Evolutionary conservation across 2,329 filamentous ascomycete genomes (phyloP).

Genomic region (Colletotrichum sp.): DNA sequence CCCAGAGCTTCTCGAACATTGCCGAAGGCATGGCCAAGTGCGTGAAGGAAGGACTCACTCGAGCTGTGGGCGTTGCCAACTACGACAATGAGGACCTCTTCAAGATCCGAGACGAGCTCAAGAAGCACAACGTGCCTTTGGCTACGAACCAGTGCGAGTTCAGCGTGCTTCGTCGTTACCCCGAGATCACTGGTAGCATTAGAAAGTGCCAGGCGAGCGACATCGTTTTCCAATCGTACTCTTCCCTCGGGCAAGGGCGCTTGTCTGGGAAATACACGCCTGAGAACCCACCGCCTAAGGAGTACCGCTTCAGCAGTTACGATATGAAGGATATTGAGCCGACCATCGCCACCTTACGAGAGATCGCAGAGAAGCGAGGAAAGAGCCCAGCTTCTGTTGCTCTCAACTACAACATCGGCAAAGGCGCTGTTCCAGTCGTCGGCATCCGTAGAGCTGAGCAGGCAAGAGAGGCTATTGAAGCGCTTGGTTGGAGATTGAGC

Average conservation of each 20-base stretch:
- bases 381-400: not conserved
- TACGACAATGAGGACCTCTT: not conserved
- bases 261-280: not conserved
- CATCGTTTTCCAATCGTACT: not conserved
- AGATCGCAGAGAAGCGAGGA: not conserved
- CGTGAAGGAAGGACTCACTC: not conserved
- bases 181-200: not conserved
- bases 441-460: not conserved
- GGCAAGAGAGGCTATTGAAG: not conserved
- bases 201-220: not conserved
- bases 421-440: not conserved
- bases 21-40: not conserved
- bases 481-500: not conserved
- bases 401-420: not conserved
- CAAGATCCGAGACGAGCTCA: not conserved
- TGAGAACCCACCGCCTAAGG: not conserved
- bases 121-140: not conserved
- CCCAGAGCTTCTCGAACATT: not conserved
- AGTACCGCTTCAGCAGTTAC: not conserved
- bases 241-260: not conserved
- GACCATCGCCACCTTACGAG: not conserved
- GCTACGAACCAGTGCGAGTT: not conserved
- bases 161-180: not conserved
- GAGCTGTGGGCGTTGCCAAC: not conserved
- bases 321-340: not conserved